These are phyloP conservation scores for Tricholoma matsutake DNA, from an alignment of 768 basidiomycete genomes.

Conservation along the genomic window DNA sequence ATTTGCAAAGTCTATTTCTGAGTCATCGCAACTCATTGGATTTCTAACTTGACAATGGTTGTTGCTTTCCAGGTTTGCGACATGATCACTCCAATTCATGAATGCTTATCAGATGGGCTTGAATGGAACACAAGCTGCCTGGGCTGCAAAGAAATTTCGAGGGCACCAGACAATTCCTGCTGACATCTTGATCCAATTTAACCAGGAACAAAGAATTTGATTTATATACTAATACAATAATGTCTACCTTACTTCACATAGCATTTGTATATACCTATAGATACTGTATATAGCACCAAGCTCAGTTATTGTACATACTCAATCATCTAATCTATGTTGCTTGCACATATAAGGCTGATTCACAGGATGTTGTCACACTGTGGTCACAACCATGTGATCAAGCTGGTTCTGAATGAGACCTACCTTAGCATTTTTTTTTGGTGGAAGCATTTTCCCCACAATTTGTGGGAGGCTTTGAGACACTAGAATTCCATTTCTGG, in stretches of 20 bases:
- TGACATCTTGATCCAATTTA: not conserved
- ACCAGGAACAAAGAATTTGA: not conserved
- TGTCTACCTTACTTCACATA: not conserved
- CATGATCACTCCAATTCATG: constrained; percentile 2
- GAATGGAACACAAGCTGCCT: constrained; percentile 11
- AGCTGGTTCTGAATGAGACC: too few relatives aligned
- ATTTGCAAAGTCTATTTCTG: not conserved
- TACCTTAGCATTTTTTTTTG: too few relatives aligned
- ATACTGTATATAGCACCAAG: not conserved
- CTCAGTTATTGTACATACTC: constrained; percentile 1
- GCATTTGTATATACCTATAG: not conserved
- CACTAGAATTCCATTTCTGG: too few relatives aligned
- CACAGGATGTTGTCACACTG: not conserved
- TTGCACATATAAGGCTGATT: not conserved
- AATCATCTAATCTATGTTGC: not conserved
- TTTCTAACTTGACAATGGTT: not conserved
- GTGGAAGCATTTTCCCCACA: too few relatives aligned
- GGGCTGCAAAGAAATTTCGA: constrained; percentile 10
- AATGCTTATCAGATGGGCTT: constrained; percentile 6
- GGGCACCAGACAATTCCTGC: constrained; percentile 1
- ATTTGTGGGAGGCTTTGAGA: too few relatives aligned
- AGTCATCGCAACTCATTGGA: not conserved
- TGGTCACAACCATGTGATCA: too few relatives aligned
- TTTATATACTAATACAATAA: not conserved
- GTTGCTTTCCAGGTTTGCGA: constrained; percentile 5